Evolutionary conservation across 2,329 filamentous ascomycete species (phyloP), one percentile per base, ranked within the genome.

Genomic region (Epichloe bromicola): DNA sequence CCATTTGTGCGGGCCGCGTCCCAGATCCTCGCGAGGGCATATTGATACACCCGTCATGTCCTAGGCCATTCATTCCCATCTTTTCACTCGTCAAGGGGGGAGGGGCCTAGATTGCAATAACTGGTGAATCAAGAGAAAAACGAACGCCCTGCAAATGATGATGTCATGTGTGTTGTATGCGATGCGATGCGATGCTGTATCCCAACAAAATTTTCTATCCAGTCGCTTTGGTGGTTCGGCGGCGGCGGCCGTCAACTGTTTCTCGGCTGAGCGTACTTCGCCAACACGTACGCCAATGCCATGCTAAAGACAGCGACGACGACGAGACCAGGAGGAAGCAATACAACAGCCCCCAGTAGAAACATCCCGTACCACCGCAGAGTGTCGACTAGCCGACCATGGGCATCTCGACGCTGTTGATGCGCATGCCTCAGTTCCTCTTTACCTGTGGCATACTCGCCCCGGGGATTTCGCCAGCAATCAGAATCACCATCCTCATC

Each of bases 261-360:
- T 43, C 20, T 17, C 30, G 23, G 55, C 53, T 55, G 51, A 54
- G 58, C 56, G 51, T 59, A 53, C 56, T 54, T 62, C 59, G 66
- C 67, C 62, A 64, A 67, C 61, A 69, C 57, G 60, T 74, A 75
- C 60, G 70, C 62, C 53, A 65, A 59, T 44, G 65, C 70, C 50
- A 60, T 60, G 36, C 58, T 60, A 46, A 66, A 54, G 46, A 66
- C 58, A 53, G 69, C 64, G 50, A 71, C 49, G 23, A 61, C 59
- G 48, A 72, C 63, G 51, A 75, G 61, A 56, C 64, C 64, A 47
- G 62, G 62, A 51, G 74, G 74, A 42, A 78, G 68, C 55, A 78
- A 65, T 54, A 76, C 72, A 48, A 70, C 57, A 15, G 70, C 69
- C 12, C 69, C 73, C 50, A 74, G 58, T 30, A 71, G 52, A 45